Evolutionary conservation across 768 basidiomycete genomes (phyloP).

Genomic region (Agrocybe praecox): DNA sequence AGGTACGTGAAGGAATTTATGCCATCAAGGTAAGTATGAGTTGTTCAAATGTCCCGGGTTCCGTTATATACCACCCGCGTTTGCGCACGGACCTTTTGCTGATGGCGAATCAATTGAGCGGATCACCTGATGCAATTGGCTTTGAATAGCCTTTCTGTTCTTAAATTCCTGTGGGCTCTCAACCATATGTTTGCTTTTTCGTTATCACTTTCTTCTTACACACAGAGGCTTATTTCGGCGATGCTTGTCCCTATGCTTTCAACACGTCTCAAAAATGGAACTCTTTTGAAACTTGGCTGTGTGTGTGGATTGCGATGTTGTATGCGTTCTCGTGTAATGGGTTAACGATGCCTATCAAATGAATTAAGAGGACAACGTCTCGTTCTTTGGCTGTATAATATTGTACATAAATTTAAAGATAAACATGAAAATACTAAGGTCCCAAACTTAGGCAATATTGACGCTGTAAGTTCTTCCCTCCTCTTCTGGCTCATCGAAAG

Average conservation of each 20-base stretch:
- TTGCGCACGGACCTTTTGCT: slow-evolving; percentile 40
- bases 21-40: slow-evolving; percentile 73
- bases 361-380: neutral
- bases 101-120: neutral
- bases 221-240: too few species aligned
- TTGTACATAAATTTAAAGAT: neutral
- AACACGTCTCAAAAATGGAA: too few species aligned
- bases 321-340: too few species aligned
- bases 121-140: neutral
- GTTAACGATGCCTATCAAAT: too few species aligned
- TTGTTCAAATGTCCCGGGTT: neutral
- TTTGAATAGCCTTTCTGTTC: too few species aligned
- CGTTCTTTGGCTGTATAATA: neutral
- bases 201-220: too few species aligned
- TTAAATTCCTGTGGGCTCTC: too few species aligned
- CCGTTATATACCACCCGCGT: slow-evolving; percentile 20
- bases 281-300: too few species aligned
- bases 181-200: too few species aligned
- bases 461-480: slow-evolving; percentile 14
- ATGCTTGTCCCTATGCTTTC: too few species aligned
- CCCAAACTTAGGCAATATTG: slow-evolving; percentile 13
- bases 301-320: too few species aligned
- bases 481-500: slow-evolving; percentile 60
- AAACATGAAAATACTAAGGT: too few species aligned
- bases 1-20: slow-evolving; percentile 53